Conservation (phyloP, 2,329 filamentous ascomycete species). For the Phyllosticta citrichinensis region DNA sequence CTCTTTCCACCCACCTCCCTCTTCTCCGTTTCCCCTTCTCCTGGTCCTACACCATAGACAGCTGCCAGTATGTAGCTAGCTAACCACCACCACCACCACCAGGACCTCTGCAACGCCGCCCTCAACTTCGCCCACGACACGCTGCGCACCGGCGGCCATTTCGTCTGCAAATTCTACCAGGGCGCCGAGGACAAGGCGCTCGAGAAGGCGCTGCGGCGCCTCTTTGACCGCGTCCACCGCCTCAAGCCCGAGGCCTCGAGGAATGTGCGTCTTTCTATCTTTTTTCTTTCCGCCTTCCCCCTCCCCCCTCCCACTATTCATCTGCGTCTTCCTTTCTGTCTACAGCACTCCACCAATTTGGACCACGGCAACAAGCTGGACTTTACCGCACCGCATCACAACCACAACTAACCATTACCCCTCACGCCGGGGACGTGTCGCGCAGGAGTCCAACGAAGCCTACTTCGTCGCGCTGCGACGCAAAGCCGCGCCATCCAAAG, state of each 20-base stretch:
- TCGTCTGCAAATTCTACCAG: conserved; percentile 97
- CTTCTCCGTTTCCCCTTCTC: neutral
- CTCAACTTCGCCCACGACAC: conserved; percentile 79
- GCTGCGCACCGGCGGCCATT: conserved; percentile 71
- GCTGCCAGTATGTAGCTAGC: neutral
- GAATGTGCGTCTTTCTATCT: conserved; percentile 49
- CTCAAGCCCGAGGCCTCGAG: conserved; percentile 90
- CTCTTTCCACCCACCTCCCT: neutral
- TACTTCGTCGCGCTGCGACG: conserved; percentile 75
- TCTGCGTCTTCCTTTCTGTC: too few relatives aligned
- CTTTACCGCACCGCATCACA: too few relatives aligned
- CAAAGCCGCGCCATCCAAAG: conserved; percentile 42
- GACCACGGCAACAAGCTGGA: too few relatives aligned
- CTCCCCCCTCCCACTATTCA: too few relatives aligned
- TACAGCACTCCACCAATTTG: too few relatives aligned
- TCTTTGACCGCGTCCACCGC: conserved; percentile 72
- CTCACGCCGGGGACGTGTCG: neutral
- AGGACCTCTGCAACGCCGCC: conserved; percentile 87
- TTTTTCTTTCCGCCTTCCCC: neutral
- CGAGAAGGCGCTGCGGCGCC: conserved; percentile 60
- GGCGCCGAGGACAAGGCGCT: conserved; percentile 74
- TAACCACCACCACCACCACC: conserved; percentile 1
- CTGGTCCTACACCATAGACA: neutral
- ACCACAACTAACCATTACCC: neutral
- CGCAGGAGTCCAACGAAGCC: conserved; percentile 69